A percentile compares a stretch with the other conserved stretches of the same genome.
Evolutionary conservation across 306 rosid genomes (phyloP).

Genomic region (Corylus americana): DNA sequence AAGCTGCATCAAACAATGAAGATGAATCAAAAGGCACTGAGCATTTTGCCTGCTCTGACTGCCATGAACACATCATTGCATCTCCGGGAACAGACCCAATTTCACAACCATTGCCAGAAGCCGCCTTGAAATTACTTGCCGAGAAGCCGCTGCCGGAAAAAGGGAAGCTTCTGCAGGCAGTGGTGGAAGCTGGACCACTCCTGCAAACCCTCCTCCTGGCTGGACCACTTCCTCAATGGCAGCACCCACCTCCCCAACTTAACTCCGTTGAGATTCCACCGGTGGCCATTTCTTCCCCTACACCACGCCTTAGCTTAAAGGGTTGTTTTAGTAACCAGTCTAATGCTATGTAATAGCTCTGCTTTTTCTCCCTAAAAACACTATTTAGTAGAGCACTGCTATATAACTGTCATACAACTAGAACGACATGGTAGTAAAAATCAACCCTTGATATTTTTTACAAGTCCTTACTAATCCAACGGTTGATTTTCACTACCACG

Average conservation of each 20-base stretch:
- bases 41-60: constrained; percentile 41
- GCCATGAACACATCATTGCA: constrained; percentile 47
- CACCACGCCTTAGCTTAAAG: neutral
- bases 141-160: constrained; percentile 74
- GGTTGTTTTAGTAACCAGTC: constrained; percentile 34
- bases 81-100: constrained; percentile 35
- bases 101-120: constrained; percentile 26
- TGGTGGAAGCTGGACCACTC: constrained; percentile 88
- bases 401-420: no score
- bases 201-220: constrained; percentile 78
- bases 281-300: constrained; percentile 48
- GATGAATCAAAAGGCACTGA: constrained; percentile 36
- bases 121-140: constrained; percentile 31
- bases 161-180: constrained; percentile 79
- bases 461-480: no score
- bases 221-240: constrained; percentile 91
- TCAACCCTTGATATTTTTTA: no score
- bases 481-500: no score
- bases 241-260: constrained; percentile 84
- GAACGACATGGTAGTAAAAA: no score
- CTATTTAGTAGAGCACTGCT: no score
- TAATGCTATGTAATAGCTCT: constrained; percentile 27
- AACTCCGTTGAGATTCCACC: constrained; percentile 73
- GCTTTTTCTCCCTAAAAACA: constrained; percentile 16
- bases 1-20: constrained; percentile 31